A percentile compares a stretch with the other conserved stretches of the same genome.
These are phyloP conservation scores for button mushroom (Agaricus bisporus) DNA, from an alignment of 768 basidiomycete genomes.

Conservation along the genomic window DNA sequence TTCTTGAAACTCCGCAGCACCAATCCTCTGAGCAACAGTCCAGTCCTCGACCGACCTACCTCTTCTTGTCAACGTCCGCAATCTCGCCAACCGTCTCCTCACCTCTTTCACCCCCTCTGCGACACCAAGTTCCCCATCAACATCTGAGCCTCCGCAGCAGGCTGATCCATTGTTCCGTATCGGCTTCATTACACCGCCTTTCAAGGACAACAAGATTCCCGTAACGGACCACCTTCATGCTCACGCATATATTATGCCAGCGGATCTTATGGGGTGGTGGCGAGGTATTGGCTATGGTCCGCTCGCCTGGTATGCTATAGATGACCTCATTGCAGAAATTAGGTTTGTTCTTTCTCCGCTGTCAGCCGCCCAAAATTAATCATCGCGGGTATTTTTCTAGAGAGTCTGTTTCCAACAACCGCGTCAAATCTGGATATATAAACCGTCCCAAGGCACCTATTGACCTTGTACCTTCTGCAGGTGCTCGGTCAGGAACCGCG, in stretches of 20 bases:
- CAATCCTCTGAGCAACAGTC: constrained; percentile 7
- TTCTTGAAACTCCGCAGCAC: constrained; percentile 2
- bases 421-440: constrained; percentile 71
- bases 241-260: constrained; percentile 63
- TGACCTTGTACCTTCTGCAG: constrained; percentile 66
- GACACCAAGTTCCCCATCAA: constrained; percentile 28
- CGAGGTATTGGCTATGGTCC: constrained; percentile 60
- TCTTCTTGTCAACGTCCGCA: constrained; percentile 57
- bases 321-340: constrained; percentile 79
- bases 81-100: constrained; percentile 52
- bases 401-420: constrained; percentile 77
- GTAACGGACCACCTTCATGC: constrained; percentile 76
- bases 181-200: constrained; percentile 76
- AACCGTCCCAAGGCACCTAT: constrained; percentile 59
- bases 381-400: constrained; percentile 28
- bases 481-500: constrained; percentile 57
- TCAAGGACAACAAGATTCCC: constrained; percentile 72
- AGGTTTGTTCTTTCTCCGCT: constrained; percentile 37
- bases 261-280: constrained; percentile 71
- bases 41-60: constrained; percentile 75
- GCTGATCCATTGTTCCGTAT: constrained; percentile 44
- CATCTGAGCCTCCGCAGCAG: constrained; percentile 24
- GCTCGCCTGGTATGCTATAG: constrained; percentile 69
- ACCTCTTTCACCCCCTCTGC: constrained; percentile 34
- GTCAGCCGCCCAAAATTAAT: background rate